Conservation (phyloP, 768 basidiomycete genomes). For the Tricholoma hemisulphureum region DNA sequence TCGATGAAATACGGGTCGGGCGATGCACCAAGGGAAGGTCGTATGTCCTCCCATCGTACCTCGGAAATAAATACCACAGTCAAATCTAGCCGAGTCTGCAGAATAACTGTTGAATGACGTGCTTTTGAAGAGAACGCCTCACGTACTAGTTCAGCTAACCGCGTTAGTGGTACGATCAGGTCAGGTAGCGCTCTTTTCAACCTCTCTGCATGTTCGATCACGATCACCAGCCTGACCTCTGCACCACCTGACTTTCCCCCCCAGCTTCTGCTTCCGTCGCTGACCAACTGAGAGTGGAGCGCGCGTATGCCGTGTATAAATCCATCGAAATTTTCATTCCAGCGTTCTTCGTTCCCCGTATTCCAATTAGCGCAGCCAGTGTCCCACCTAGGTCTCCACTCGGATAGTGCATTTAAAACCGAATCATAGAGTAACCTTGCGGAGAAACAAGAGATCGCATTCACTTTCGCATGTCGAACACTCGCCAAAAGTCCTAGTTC, state of each 20-base stretch:
- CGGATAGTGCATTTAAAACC: constrained; percentile 57
- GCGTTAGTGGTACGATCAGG: constrained; percentile 65
- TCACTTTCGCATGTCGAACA: constrained; percentile 45
- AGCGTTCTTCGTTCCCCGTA: constrained; percentile 38
- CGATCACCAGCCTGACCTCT: constrained; percentile 50
- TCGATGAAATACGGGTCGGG: constrained; percentile 72
- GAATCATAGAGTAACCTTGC: constrained; percentile 65
- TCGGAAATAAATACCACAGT: constrained; percentile 63
- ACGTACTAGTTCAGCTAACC: constrained; percentile 69
- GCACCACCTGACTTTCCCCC: constrained; percentile 20
- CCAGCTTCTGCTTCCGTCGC: constrained; percentile 5
- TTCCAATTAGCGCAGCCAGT: constrained; percentile 62
- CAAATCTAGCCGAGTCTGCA: constrained; percentile 57
- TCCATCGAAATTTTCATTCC: constrained; percentile 64
- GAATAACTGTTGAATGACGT: constrained; percentile 4
- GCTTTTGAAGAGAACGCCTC: neutral
- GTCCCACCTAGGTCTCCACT: constrained; percentile 57
- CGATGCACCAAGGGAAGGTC: constrained; percentile 66
- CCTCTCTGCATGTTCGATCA: constrained; percentile 67
- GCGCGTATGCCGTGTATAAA: constrained; percentile 67
- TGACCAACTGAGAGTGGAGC: constrained; percentile 28
- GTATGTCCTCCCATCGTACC: constrained; percentile 68
- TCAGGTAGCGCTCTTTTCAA: constrained; percentile 62
- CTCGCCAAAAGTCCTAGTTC: constrained; percentile 23
- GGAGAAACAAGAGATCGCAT: constrained; percentile 61